Evolutionary conservation across 2,329 filamentous ascomycete species (phyloP), one percentile per base, ranked within the genome.

Genomic region (Colletotrichum sidae): DNA sequence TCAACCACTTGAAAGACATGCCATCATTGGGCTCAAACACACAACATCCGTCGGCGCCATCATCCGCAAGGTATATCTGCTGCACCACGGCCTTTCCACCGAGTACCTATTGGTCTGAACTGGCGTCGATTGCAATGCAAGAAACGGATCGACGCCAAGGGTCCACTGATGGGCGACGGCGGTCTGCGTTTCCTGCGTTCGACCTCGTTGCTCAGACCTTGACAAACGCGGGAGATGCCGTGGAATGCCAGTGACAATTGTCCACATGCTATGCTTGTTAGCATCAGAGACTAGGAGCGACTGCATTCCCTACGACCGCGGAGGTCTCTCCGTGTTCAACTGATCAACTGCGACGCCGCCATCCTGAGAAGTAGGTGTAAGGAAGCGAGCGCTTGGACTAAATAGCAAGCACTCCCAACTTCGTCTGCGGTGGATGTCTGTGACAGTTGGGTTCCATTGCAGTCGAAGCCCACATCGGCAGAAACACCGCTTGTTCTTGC

Each of bases 401-500:
- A 60, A 25, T 34, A 9, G 41, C 15, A 62, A 15, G n/a, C 33
- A 49, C 25, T 35, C 53, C 41, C 10, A 35, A 15, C 11, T 15
- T 38, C 37, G 35, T 53, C 50, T 54, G 25, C 4, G 25, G 25
- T 25, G 25, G 25, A 25, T 25, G 25, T 42, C 51, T 62, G 41
- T 56, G 46, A 56, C 62, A 53, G 52, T 56, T 56, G 53, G 37
- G 46, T 65, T 65, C 50, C 52, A 62, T 52, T 33, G 52, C 51
- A 65, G 12, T 57, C 57, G 57, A 56, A 50, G 46, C 39, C 62
- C 62, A 55, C 57, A 51, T 51, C 57, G 58, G 58, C 58, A 62
- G 47, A 47, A 65, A 46, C 52, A 53, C 47, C 62, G 62, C 58
- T 50, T 62, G 34, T 53, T 62, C 62, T 53, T 61, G 57, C 62